Conservation (phyloP, 2,329 filamentous ascomycete species). For the Diaporthe vexans region DNA sequence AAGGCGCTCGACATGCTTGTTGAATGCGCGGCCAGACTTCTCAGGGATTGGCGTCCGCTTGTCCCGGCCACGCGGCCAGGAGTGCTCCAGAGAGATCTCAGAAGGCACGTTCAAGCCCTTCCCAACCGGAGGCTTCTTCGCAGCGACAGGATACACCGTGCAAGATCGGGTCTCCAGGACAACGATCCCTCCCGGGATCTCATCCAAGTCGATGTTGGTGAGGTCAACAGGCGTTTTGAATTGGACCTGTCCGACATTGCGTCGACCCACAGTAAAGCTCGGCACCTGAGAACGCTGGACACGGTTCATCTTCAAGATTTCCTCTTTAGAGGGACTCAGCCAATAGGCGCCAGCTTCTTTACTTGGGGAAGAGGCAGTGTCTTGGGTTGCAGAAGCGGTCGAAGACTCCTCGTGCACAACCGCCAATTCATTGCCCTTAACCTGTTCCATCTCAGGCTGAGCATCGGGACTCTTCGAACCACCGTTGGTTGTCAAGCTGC, state of each 20-base stretch:
- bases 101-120: slow-evolving; percentile 94
- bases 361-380: slow-evolving; percentile 50
- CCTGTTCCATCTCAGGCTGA: slow-evolving; percentile 75
- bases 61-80: slow-evolving; percentile 83
- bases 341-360: slow-evolving; percentile 83
- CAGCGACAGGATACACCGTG: slow-evolving; percentile 85
- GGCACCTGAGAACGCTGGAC: slow-evolving; percentile 81
- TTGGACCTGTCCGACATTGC: slow-evolving; percentile 83
- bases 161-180: slow-evolving; percentile 82
- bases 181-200: slow-evolving; percentile 84
- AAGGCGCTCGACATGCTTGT: slow-evolving; percentile 87
- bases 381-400: slow-evolving; percentile 49
- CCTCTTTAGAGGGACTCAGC: slow-evolving; percentile 82
- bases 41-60: slow-evolving; percentile 68
- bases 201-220: slow-evolving; percentile 81
- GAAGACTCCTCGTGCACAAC: slow-evolving; percentile 81
- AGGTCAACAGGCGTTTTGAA: slow-evolving; percentile 90
- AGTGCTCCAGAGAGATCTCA: slow-evolving; percentile 89
- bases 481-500: slow-evolving; percentile 58
- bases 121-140: slow-evolving; percentile 85
- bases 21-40: slow-evolving; percentile 75
- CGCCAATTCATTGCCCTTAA: slow-evolving; percentile 81
- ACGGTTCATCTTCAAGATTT: slow-evolving; percentile 84
- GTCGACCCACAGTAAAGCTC: slow-evolving; percentile 85
- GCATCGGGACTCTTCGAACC: slow-evolving; percentile 46